Evolutionary conservation across 805 yeast genomes (phyloP).

Genomic region (Jamesozyma rosinii): DNA sequence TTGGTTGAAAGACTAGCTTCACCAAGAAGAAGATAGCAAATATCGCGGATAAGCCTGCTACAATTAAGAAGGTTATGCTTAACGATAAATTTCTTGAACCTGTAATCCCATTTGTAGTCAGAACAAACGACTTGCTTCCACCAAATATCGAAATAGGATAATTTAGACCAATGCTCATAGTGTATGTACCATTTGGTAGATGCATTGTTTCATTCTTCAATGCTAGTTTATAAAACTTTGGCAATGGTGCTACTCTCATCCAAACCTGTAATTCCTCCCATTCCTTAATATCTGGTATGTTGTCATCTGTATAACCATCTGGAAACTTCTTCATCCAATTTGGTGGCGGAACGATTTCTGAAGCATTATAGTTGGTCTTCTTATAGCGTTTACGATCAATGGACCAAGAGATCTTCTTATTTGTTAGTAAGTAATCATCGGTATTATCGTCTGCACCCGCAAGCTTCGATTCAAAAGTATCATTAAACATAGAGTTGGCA

Average conservation of each 20-base stretch:
- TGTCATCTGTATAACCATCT: constrained; percentile 60
- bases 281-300: constrained; percentile 56
- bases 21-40: constrained; percentile 68
- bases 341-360: constrained; percentile 72
- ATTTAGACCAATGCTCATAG: constrained; percentile 57
- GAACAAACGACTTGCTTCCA: constrained; percentile 76
- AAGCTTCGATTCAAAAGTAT: constrained; percentile 51
- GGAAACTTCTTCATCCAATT: constrained; percentile 68
- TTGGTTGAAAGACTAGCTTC: constrained; percentile 77
- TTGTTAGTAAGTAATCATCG: constrained; percentile 34
- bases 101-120: constrained; percentile 71
- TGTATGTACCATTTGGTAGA: constrained; percentile 59
- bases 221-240: constrained; percentile 78
- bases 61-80: constrained; percentile 77
- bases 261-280: constrained; percentile 74
- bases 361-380: constrained; percentile 49
- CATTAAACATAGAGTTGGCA: constrained; percentile 74
- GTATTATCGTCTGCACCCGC: constrained; percentile 29
- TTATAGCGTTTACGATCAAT: constrained; percentile 56
- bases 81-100: constrained; percentile 84
- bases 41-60: constrained; percentile 65
- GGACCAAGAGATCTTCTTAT: constrained; percentile 61
- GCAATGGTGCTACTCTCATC: constrained; percentile 91
- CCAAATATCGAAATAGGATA: constrained; percentile 79
- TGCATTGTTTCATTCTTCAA: constrained; percentile 55